Evolutionary conservation across 2,329 filamentous ascomycete species (phyloP), one percentile per base, ranked within the genome.

Genomic region (Coleophoma crateriformis): DNA sequence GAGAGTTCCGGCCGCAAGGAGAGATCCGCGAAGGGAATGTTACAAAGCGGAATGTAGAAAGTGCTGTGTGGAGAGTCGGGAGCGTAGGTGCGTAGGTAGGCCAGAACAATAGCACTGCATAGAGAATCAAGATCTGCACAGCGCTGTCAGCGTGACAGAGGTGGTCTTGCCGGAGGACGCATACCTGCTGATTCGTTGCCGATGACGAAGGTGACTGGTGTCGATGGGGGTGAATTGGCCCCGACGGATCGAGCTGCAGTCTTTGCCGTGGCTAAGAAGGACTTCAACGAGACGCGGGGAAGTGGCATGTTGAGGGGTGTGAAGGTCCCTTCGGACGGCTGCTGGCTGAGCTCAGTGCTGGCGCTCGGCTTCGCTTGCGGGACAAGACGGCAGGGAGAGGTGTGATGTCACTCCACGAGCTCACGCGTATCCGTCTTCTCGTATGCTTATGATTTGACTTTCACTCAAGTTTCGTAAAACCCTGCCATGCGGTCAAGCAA

Each of bases 121-220:
- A 94, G 78, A 2, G 88, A 91, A 69, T 94, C 88, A 48, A 94
- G 82, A 58, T 94, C 88, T 87, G 48, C 15, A 7, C 10, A 15
- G 14, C 5, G 35, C 15, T 15, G 12, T 35, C 33, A 35, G 47
- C 45, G 53, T 37, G 15, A 14, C 34, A 14, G 7, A 41, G 44
- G 22, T 48, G n/a, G 11, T 1, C 12, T 17, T 3, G 43, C n/a
- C 27, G 17, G 35, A 27, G 20, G 14, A 39, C 35, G 58, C 66
- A 54, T 62, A 81, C 82, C 82, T 49, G 81, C 83, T 19, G 83
- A 83, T 64, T 87, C 83, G 55, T 87, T 87, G 39, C 83, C 83
- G 8, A 85, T 72, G 4, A 87, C 81, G 59, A 87, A 77, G 27
- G 27, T 27, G 6, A 27, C 27, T 3, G 27, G 27, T 2, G 76